Evolutionary conservation across 352 stramenopile species (phyloP), one percentile per base, ranked within the genome.

Genomic region (Pythium phragmiticola): DNA sequence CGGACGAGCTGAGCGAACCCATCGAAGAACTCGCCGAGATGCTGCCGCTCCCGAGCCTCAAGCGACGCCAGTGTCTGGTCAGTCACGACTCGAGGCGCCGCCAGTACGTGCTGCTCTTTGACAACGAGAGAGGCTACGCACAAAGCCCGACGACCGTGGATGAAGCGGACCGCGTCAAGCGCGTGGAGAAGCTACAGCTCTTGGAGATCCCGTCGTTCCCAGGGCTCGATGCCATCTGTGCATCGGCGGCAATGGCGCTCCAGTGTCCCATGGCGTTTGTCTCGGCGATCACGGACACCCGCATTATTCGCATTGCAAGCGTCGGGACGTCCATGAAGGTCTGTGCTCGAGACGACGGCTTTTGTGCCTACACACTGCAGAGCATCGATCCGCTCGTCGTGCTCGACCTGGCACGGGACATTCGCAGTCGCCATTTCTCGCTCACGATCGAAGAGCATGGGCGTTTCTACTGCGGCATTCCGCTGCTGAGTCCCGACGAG

Each of bases 321-420:
- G 23, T n/a, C 19, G 52, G 52, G 19, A 47, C 30, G 13, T 42
- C 21, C 7, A n/a, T 49, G 2, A 33, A 21, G 3, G 30, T 36
- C 4, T 23, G 28, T 21, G 11, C 33, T n/a, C 60, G 60, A 2
- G 60, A 67, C 45, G 60, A 67, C 52, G 60, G 60, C 13, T 67
- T 67, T 23, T 59, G 52, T 26, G 60, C 51, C 11, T 67, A 67
- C 51, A 67, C 60, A 28, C 36, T 67, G 51, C 60, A 61, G 26
- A 67, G 52, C 34, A 39, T 67, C 3, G n/a, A 67, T 23, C 60
- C 60, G 1, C 47, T 67, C 14, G 52, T 67, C 19, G 51, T 57
- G 0, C 52, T 67, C 8, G 60, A 67, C 45, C 28, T 67, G 42
- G 52, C 51, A 11, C 60, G 60, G 11, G 60, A 67, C 60, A 51